These are phyloP conservation scores for Fusarium vanettenii DNA, from an alignment of 2,329 filamentous ascomycete genomes.

Conservation along the genomic window DNA sequence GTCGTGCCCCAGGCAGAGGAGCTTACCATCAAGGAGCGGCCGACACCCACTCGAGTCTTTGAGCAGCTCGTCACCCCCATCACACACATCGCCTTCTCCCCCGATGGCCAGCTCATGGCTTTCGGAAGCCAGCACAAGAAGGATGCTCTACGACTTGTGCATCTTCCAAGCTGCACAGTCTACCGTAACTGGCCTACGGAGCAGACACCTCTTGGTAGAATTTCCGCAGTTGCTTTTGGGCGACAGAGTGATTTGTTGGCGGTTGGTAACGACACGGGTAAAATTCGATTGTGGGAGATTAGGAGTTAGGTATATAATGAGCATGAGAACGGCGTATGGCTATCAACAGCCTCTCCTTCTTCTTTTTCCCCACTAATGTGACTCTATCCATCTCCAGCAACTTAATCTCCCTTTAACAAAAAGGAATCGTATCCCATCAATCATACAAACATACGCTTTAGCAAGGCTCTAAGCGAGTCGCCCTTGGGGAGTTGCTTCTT, in stretches of 20 bases:
- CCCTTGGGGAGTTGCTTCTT: conserved; percentile 50
- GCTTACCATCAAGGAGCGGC: conserved; percentile 70
- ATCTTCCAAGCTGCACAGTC: conserved; percentile 91
- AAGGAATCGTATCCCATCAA: not conserved
- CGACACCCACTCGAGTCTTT: conserved; percentile 77
- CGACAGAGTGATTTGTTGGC: conserved; percentile 77
- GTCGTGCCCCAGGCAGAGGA: conserved; percentile 54
- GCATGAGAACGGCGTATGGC: conserved; percentile 36
- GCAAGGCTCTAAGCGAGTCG: conserved; percentile 50
- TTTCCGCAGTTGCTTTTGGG: conserved; percentile 79
- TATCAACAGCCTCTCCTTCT: conserved; percentile 7
- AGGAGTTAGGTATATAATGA: conserved; percentile 61
- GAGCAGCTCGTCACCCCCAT: conserved; percentile 91
- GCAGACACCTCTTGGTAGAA: conserved; percentile 86
- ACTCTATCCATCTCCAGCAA: not conserved
- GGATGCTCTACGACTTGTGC: conserved; percentile 87
- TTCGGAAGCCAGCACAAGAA: conserved; percentile 90
- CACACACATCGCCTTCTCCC: conserved; percentile 82
- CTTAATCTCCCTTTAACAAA: not conserved
- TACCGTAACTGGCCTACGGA: conserved; percentile 97
- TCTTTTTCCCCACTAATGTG: not conserved
- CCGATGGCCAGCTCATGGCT: conserved; percentile 88
- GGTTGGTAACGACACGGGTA: conserved; percentile 89
- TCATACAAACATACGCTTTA: conserved; percentile 16
- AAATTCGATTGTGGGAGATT: conserved; percentile 93